A percentile compares a stretch with the other conserved stretches of the same genome.
These are phyloP conservation scores for Malus hybrid DNA, from an alignment of 331 rosid species.

Conservation along the genomic window DNA sequence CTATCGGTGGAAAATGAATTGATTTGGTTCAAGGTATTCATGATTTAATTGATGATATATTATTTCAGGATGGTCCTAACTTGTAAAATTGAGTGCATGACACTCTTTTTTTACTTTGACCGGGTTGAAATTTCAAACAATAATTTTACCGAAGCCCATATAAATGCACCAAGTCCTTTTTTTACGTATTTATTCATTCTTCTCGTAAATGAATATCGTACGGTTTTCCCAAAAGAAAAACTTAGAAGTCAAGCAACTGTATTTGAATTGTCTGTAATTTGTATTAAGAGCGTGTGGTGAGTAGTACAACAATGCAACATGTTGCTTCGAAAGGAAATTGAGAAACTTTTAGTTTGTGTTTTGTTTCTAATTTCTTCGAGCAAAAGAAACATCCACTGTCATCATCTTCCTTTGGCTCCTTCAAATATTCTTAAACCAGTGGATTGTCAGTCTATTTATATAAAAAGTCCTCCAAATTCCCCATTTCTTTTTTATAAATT, in stretches of 20 bases:
- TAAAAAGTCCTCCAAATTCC: constrained; percentile 39
- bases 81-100: too few species aligned
- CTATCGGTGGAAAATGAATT: neutral
- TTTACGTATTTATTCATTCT: too few species aligned
- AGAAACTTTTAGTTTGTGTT: neutral
- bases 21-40: too few species aligned
- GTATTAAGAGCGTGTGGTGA: neutral
- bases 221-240: neutral
- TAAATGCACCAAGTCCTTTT: neutral
- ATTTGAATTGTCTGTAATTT: neutral
- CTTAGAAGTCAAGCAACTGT: neutral
- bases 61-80: too few species aligned
- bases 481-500: constrained; percentile 45
- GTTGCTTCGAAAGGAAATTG: too few species aligned
- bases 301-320: neutral
- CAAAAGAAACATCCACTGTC: constrained; percentile 40
- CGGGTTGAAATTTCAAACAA: neutral
- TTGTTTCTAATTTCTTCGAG: neutral
- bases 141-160: neutral
- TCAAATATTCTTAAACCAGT: constrained; percentile 78
- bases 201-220: neutral
- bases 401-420: constrained; percentile 37
- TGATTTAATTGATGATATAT: neutral
- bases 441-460: constrained; percentile 55
- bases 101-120: neutral